Evolutionary conservation across 176 grass and related monocot genomes (phyloP), one percentile per base, ranked within the genome.

Genomic region (Lolium rigidum): DNA sequence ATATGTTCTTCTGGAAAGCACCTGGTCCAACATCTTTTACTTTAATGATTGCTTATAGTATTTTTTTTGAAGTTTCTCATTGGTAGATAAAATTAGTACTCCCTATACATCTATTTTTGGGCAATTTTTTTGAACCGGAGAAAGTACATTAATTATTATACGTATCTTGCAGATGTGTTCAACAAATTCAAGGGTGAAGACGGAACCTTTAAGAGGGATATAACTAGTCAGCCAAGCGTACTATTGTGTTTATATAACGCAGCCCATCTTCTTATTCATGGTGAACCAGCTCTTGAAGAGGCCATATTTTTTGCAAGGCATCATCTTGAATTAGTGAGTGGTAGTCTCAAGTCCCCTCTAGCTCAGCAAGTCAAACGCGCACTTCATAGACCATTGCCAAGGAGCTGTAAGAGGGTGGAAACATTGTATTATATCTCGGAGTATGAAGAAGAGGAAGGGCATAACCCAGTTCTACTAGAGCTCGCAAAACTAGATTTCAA

Each of bases 221-320:
- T 62, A 62, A 62, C 46, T 37, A 77, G 58, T 48, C 71, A 87
- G 8, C 86, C 79, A 69, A 63, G 18, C 49, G 75, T 55, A 2
- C 8, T 89, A 1, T 13, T 89, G 25, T 84, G 87, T 17, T 39
- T 89, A 48, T 87, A 77, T 38, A 82, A 87, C 4, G 79, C 71
- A 4, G 70, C 79, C 22, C 2, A 69, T 38, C 55, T 85, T 79
- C 7, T 71, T 0, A 41, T 8, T 9, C 80, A 89, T n/a, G 1
- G 17, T 0, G 87, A 84, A 9, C 8, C 0, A 4, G 4, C 1
- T 6, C 82, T 89, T 2, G 58, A 84, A 77, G 76, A 84, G 10
- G 66, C 82, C 54, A 83, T 81, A 6, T 7, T 1, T 13, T 80
- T 89, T 21, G 11, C 82, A 21, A 54, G 46, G 9, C 52, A 21